Evolutionary conservation across 768 basidiomycete genomes (phyloP).

Genomic region (Vararia minispora): DNA sequence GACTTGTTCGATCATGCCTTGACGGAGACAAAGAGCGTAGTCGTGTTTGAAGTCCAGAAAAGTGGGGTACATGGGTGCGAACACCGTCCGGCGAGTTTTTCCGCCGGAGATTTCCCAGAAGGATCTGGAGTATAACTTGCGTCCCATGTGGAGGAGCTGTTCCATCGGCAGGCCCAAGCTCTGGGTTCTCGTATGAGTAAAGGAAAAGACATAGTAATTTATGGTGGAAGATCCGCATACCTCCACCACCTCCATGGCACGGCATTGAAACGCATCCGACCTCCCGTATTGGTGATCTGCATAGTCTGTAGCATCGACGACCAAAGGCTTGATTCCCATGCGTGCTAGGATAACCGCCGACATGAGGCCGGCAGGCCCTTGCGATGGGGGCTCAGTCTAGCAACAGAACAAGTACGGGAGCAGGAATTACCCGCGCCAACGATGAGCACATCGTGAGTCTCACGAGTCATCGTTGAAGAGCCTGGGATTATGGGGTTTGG

Average conservation of each 20-base stretch:
- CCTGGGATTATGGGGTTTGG: no score
- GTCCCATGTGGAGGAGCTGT: constrained; percentile 4
- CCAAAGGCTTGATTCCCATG: constrained; percentile 5
- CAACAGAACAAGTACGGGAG: background rate
- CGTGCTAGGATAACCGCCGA: constrained; percentile 1
- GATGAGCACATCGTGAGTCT: constrained; percentile 5
- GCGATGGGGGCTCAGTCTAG: background rate
- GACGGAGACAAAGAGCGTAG: constrained; percentile 4
- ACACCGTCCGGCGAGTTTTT: background rate
- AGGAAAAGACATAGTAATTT: background rate
- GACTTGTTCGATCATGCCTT: constrained; percentile 6
- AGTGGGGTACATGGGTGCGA: constrained; percentile 5
- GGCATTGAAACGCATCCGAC: constrained; percentile 6
- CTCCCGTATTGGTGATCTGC: constrained; percentile 6
- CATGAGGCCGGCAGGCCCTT: constrained; percentile 7
- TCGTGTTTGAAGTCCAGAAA: constrained; percentile 7
- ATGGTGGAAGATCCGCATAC: background rate
- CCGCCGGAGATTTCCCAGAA: constrained; percentile 7
- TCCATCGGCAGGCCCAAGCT: constrained; percentile 8
- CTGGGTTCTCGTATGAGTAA: no score
- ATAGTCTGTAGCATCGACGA: constrained; percentile 4
- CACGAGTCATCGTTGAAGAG: background rate
- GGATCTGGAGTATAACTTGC: constrained; percentile 3
- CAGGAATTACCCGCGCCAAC: constrained; percentile 4
- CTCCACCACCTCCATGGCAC: constrained; percentile 6